Evolutionary conservation across 2,329 filamentous ascomycete species (phyloP), one percentile per base, ranked within the genome.

Genomic region (Alternaria panax): DNA sequence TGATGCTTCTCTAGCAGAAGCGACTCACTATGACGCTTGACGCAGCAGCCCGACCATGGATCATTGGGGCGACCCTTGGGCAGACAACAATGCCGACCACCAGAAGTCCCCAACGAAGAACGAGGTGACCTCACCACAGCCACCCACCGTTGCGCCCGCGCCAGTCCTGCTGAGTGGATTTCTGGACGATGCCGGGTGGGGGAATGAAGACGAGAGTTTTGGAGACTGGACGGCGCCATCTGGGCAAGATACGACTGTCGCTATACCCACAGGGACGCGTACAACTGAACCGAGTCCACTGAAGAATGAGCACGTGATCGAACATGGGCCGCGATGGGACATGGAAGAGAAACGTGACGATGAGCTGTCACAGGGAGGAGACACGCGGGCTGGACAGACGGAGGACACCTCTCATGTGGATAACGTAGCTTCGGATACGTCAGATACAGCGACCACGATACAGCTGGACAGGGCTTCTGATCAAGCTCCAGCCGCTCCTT

Each of bases 11-110:
- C 52, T 72, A 67, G 57, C 60, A 66, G 63, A 66, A 61, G 63
- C 63, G 56, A 59, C 70, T 70, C 75, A 77, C 63, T 74, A 78
- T 78, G 76, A 76, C 68, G 75, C 68, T 64, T 70, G 60, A 63
- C 51, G 69, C 59, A 56, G 52, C 60, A 57, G 61, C 62, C 54
- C 67, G 66, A 78, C 61, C 57, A 79, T 79, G 77, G 77, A 79
- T 72, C 72, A 78, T 65, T 79, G 77, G 77, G 74, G 75, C 64
- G 77, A 79, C 75, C 77, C 77, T 67, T 79, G 77, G 77, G 75
- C 75, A 38, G 57, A 59, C 62, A 75, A 78, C 65, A 70, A 77
- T 70, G 62, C 65, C 67, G 62, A 65, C 57, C 58, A 65, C 59
- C 57, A 63, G 63, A 50, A 58, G 50, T 64, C 60, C 36, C 64